Base-by-base conservation (phyloP, 2,329 filamentous ascomycete species). In the Colletotrichum noveboracense region DNA sequence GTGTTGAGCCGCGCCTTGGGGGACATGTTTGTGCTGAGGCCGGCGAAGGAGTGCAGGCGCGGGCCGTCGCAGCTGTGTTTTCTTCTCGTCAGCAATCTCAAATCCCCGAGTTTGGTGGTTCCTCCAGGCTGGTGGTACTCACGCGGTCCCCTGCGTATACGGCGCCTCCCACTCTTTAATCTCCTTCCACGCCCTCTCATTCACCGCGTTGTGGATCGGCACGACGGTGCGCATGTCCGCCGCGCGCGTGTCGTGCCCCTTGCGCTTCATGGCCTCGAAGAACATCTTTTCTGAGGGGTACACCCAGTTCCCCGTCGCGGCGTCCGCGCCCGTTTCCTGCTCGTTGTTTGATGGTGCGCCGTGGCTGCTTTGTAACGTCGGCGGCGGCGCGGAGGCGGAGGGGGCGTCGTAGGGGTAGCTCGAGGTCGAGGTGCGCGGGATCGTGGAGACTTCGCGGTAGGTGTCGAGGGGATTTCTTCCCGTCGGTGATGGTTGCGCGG, bases 251-350 rank as follows among this genome's bases (percentile, higher is more conserved):
- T 93, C 91, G 87, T 96, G 93, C 58, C 93, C 94, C 85, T 99
- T 99, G 82, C 96, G 93, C 88, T 94, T 92, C 92, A 99, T 96
- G 60, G 97, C 97, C 64, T 98, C 95, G 87, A 98, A 98, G 89
- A 99, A 99, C 93, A 98, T 98, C 82, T 95, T 94, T 84, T 98
- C 96, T 0, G 94, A 97, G 0, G 97, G 97, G 85, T 99, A 99
- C 76, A 99, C 93, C 97, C 97, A 99, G 84, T 98, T 98, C 1
- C 96, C 96, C 0, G 91, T 91, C 48, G 87, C 83, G 66, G 89
- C 87, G 80, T 95, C 93, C 26, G 92, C 89, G 77, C 94, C 94
- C 0, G 93, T 94, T 83, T 98, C 96, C 77, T 91, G 86, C 85
- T 98, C 95, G 76, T 91, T 89, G 85, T 98, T 98, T 16, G 94